Evolutionary conservation across 129 eudicot genomes (phyloP).

Genomic region (Centrapalus pauciflorus): DNA sequence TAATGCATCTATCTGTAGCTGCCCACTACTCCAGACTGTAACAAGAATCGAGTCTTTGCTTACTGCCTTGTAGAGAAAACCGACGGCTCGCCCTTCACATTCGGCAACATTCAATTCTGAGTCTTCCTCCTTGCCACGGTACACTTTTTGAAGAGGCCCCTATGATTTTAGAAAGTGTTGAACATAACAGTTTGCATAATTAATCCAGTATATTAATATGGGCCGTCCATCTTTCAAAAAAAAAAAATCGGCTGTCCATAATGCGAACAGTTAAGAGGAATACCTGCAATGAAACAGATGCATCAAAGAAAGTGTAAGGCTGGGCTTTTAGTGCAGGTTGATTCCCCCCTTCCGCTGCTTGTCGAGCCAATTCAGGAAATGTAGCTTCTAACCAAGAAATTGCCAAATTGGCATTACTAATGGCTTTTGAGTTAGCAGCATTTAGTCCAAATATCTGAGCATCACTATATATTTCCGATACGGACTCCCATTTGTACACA

Average conservation of each 20-base stretch:
- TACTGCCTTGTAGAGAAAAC: slow-evolving; percentile 68
- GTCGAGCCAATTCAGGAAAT: slow-evolving; percentile 73
- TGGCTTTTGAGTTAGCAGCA: slow-evolving; percentile 50
- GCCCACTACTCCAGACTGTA: slow-evolving; percentile 89
- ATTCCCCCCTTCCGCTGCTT: slow-evolving; percentile 56
- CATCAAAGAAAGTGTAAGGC: slow-evolving; percentile 61
- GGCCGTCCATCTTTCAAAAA: too few species aligned
- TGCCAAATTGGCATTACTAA: slow-evolving; percentile 66
- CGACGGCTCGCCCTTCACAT: slow-evolving; percentile 80
- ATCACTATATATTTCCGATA: slow-evolving; percentile 80
- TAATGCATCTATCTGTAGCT: slow-evolving; percentile 84
- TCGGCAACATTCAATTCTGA: slow-evolving; percentile 37
- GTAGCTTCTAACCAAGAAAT: slow-evolving; percentile 97
- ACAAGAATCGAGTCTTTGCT: slow-evolving; percentile 85
- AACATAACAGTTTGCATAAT: neutral
- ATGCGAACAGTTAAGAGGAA: slow-evolving; percentile 7
- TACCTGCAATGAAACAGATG: slow-evolving; percentile 89
- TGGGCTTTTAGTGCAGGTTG: slow-evolving; percentile 59
- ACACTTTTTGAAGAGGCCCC: slow-evolving; percentile 84
- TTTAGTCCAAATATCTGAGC: slow-evolving; percentile 68
- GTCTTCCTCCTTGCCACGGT: slow-evolving; percentile 42
- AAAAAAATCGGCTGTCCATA: too few species aligned
- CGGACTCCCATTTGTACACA: slow-evolving; percentile 77
- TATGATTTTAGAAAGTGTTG: slow-evolving; percentile 4
- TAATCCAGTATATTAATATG: neutral